These are phyloP conservation scores for Coniochaeta sp. DNA, from an alignment of 2,329 filamentous ascomycete species.

Conservation along the genomic window DNA sequence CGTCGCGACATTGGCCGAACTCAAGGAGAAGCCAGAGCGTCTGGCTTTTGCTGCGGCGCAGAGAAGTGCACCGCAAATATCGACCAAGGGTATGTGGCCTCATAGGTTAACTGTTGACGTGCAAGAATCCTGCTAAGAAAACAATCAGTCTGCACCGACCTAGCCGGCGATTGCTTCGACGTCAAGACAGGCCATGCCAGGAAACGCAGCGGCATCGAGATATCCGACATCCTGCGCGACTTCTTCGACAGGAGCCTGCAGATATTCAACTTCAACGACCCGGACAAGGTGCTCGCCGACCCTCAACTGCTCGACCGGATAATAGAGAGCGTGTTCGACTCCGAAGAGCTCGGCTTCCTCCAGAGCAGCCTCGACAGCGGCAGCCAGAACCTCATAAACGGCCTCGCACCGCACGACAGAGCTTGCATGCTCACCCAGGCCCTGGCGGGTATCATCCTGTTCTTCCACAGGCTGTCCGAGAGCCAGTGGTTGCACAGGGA, in stretches of 20 bases:
- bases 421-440: constrained; percentile 15
- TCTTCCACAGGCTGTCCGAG: constrained; percentile 15
- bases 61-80: constrained; percentile 13
- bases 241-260: constrained; percentile 14
- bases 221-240: constrained; percentile 17
- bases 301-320: constrained; percentile 9
- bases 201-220: constrained; percentile 15
- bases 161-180: constrained; percentile 13
- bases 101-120: not conserved
- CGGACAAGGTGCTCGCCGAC: constrained; percentile 7
- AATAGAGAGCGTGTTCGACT: constrained; percentile 11
- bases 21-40: constrained; percentile 11
- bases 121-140: not conserved
- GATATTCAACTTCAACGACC: constrained; percentile 18
- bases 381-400: constrained; percentile 8
- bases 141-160: constrained; percentile 11
- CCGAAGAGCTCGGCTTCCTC: not conserved
- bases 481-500: constrained; percentile 12
- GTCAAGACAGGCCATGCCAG: constrained; percentile 17
- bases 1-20: constrained; percentile 7
- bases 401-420: constrained; percentile 17
- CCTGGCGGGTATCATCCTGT: constrained; percentile 11
- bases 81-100: constrained; percentile 12
- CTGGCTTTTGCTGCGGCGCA: constrained; percentile 15
- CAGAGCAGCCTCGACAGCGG: not conserved